Base-by-base conservation (phyloP, 169 alveolate genomes). In the Plasmodium coatneyi region DNA sequence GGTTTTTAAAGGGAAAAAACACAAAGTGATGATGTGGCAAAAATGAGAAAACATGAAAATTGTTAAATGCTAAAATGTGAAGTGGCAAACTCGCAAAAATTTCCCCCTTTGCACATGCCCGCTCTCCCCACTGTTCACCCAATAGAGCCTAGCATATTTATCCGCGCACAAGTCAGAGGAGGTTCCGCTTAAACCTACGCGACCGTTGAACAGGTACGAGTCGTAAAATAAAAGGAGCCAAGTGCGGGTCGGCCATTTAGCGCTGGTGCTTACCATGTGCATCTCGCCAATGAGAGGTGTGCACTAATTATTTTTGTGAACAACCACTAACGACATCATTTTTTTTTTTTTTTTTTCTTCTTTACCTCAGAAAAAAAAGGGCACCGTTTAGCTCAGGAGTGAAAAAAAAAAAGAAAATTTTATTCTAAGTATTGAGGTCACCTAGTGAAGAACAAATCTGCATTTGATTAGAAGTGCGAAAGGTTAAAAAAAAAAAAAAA, bases 61-160 rank as follows among this genome's bases (percentile, higher is more conserved):
- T 10, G 36, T 6, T n/a, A 34, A 72, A 72, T 22, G 22, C 16
- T n/a, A 72, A 30, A 28, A 34, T 28, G 82, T 2, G 6, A 34
- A 28, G 41, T 10, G 9, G 41, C 82, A 72, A 72, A 28, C 22
- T 30, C 10, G 82, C 6, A 34, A 28, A 72, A 1, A 32, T 32
- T n/a, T 14, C 4, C 22, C 70, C 56, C 46, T 83, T 66, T 83
- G 4, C 34, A 71, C 66, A 32, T 36, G 14, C 32, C 52, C 30
- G 41, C 72, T 4, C 46, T 36, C 32, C 32, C 52, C 30, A 70
- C 72, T 4, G 30, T 36, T 84, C 32, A 30, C 70, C 49, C 43
- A 49, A 70, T 66, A 84, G 93, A 52, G 86, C 83, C 84, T 84
- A 84, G 79, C 79, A 52, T 84, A 84, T 84, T 28, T 84, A 84